These are phyloP conservation scores for Taphrina confusa DNA, from an alignment of 1,139 yeast species.

Conservation along the genomic window DNA sequence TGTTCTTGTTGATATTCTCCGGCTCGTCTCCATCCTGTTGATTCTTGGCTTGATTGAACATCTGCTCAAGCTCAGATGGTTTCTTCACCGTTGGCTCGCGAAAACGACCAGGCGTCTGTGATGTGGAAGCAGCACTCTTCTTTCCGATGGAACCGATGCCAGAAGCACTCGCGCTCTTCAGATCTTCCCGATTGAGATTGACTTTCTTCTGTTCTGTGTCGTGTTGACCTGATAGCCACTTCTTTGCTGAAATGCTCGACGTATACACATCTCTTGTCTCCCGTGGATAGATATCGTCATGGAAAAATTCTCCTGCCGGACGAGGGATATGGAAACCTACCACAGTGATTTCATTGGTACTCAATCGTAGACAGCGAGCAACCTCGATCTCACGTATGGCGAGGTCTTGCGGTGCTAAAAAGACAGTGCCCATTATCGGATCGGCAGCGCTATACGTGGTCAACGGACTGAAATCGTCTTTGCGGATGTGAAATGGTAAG, in stretches of 20 bases:
- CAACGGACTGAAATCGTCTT: constrained; percentile 75
- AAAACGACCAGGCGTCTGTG: background rate
- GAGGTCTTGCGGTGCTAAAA: constrained; percentile 79
- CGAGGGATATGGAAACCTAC: constrained; percentile 32
- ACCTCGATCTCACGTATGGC: constrained; percentile 82
- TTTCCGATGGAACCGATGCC: constrained; percentile 21
- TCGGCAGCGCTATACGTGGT: constrained; percentile 85
- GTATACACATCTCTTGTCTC: constrained; percentile 16
- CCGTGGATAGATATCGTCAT: constrained; percentile 29
- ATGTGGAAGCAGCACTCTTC: background rate
- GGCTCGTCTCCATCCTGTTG: constrained; percentile 27
- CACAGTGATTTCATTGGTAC: constrained; percentile 25
- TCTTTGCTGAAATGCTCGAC: background rate
- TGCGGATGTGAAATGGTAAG: constrained; percentile 71
- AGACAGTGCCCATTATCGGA: constrained; percentile 94
- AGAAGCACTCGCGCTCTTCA: constrained; percentile 23
- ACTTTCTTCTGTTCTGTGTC: background rate
- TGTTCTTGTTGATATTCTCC: constrained; percentile 15
- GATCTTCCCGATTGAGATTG: constrained; percentile 7
- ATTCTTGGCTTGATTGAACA: constrained; percentile 27
- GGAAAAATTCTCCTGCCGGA: constrained; percentile 32
- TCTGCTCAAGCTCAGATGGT: constrained; percentile 28
- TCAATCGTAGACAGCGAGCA: constrained; percentile 39
- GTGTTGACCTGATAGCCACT: constrained; percentile 7
- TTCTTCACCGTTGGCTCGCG: constrained; percentile 14